Conservation (phyloP, 192 early-diverging fungal species). For the Radiomyces spectabilis region DNA sequence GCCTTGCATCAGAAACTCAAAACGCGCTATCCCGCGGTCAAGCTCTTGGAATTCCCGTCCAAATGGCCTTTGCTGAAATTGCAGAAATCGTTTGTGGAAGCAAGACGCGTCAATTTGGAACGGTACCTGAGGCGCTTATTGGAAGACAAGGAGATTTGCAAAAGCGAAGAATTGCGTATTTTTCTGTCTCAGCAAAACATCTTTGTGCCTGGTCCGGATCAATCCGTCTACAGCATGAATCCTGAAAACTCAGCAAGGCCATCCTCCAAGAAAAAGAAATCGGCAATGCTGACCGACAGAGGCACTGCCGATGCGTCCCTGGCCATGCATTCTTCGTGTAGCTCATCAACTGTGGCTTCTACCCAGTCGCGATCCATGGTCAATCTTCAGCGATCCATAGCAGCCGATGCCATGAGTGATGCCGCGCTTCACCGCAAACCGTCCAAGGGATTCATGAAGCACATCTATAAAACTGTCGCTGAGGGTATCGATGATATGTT, state of each 20-base stretch:
- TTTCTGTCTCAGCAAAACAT: constrained; percentile 67
- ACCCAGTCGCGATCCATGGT: constrained; percentile 2
- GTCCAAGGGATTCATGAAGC: constrained; percentile 45
- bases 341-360: neutral
- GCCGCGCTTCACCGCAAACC: neutral
- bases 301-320: too few relatives aligned
- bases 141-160: constrained; percentile 48
- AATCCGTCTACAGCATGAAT: too few relatives aligned
- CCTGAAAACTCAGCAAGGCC: too few relatives aligned
- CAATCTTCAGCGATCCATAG: constrained; percentile 8
- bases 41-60: constrained; percentile 61
- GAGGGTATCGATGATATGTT: constrained; percentile 66
- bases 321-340: neutral
- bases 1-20: constrained; percentile 68
- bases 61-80: constrained; percentile 66
- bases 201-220: constrained; percentile 18
- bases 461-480: constrained; percentile 69
- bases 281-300: too few relatives aligned
- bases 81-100: constrained; percentile 61
- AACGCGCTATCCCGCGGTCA: constrained; percentile 47
- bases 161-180: constrained; percentile 49
- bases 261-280: too few relatives aligned
- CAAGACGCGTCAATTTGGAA: constrained; percentile 56
- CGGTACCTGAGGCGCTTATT: constrained; percentile 62
- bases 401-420: neutral